These are phyloP conservation scores for Metschnikowia anglica DNA, from an alignment of 805 yeast species.

Conservation along the genomic window DNA sequence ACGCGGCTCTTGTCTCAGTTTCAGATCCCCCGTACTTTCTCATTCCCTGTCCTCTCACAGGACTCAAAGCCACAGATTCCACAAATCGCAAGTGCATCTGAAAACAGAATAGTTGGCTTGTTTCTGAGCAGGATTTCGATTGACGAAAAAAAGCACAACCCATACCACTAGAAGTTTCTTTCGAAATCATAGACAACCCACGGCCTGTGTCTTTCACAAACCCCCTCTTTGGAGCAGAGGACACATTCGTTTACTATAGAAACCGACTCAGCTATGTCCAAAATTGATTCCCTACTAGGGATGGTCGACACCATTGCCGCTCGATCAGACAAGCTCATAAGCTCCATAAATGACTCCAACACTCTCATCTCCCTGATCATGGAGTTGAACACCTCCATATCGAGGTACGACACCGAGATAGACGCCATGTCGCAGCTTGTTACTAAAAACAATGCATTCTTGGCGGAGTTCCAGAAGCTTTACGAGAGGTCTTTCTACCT, in stretches of 20 bases:
- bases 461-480: slow-evolving; percentile 31
- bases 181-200: too few relatives aligned
- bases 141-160: too few relatives aligned
- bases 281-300: slow-evolving; percentile 32
- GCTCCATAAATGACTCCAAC: slow-evolving; percentile 25
- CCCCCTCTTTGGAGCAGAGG: too few relatives aligned
- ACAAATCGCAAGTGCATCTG: not conserved
- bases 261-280: slow-evolving; percentile 12
- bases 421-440: slow-evolving; percentile 28
- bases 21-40: not conserved
- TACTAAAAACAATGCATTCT: slow-evolving; percentile 23
- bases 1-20: not conserved
- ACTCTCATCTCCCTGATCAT: slow-evolving; percentile 24
- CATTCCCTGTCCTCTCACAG: not conserved
- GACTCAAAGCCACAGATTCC: not conserved
- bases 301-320: slow-evolving; percentile 33
- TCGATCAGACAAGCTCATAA: slow-evolving; percentile 27
- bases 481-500: slow-evolving; percentile 33
- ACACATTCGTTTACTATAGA: too few relatives aligned
- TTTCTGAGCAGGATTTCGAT: too few relatives aligned
- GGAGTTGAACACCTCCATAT: slow-evolving; percentile 22
- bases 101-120: too few relatives aligned
- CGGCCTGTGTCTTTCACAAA: too few relatives aligned
- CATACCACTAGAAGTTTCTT: too few relatives aligned
- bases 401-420: slow-evolving; percentile 29